Conservation (phyloP, 768 basidiomycete species). For the Hygrocybe punicea region DNA sequence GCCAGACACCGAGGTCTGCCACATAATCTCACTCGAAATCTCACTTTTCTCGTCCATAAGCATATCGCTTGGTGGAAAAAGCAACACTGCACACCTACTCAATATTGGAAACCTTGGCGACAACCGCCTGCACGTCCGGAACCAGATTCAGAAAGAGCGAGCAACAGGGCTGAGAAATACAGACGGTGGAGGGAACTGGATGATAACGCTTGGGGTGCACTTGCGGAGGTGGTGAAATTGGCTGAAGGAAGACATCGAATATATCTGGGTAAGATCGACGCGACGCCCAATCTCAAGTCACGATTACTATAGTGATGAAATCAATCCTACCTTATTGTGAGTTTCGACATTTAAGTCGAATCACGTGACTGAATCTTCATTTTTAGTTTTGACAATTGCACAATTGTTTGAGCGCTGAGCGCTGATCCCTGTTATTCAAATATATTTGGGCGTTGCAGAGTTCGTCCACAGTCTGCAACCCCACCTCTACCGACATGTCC, state of each 20-base stretch:
- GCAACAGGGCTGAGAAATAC: slow-evolving; percentile 18
- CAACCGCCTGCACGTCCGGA: too few relatives aligned
- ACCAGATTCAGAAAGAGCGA: slow-evolving; percentile 11
- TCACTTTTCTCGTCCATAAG: slow-evolving; percentile 16
- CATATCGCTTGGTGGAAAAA: too few relatives aligned
- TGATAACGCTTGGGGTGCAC: slow-evolving; percentile 41
- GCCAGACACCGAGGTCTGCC: slow-evolving; percentile 59
- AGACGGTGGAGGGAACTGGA: slow-evolving; percentile 30
- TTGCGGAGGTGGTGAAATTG: slow-evolving; percentile 55
- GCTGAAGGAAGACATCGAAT: slow-evolving; percentile 54
- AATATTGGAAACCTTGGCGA: slow-evolving; percentile 5
- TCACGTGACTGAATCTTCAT: too few relatives aligned
- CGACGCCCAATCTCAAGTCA: neutral
- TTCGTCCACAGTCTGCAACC: too few relatives aligned
- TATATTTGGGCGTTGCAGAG: too few relatives aligned
- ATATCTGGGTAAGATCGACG: slow-evolving; percentile 46
- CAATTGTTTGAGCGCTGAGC: too few relatives aligned
- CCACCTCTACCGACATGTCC: slow-evolving; percentile 1
- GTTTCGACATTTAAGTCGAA: too few relatives aligned
- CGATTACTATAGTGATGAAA: too few relatives aligned
- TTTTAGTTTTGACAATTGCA: too few relatives aligned
- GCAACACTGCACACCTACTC: too few relatives aligned
- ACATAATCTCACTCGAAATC: slow-evolving; percentile 16
- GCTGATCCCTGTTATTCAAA: too few relatives aligned
- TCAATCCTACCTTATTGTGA: too few relatives aligned